Evolutionary conservation across 306 rosid genomes (phyloP).

Genomic region (Comarum palustre): DNA sequence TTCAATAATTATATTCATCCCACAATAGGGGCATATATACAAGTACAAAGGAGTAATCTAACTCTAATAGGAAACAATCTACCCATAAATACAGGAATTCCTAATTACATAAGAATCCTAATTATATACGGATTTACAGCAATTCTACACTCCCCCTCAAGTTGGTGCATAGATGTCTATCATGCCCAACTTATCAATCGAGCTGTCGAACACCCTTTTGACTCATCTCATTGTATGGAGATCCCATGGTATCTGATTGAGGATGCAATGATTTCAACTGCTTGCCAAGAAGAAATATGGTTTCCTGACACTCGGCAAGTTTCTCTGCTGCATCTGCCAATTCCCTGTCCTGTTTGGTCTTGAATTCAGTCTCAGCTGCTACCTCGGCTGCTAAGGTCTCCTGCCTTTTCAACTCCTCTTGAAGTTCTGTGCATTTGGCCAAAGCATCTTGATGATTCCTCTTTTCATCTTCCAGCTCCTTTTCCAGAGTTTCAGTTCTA

Average conservation of each 20-base stretch:
- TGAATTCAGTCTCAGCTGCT: constrained; percentile 44
- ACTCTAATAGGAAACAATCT: too few relatives aligned
- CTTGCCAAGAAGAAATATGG: constrained; percentile 88
- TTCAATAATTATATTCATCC: too few relatives aligned
- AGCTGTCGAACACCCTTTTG: constrained; percentile 53
- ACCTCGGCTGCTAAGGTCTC: constrained; percentile 40
- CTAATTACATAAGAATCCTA: too few relatives aligned
- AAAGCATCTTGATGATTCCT: constrained; percentile 61
- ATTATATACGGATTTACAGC: too few relatives aligned
- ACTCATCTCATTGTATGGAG: constrained; percentile 47
- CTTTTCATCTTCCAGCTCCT: constrained; percentile 75
- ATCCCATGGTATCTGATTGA: constrained; percentile 53
- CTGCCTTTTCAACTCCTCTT: constrained; percentile 69
- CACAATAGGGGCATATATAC: too few relatives aligned
- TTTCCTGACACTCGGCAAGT: constrained; percentile 98
- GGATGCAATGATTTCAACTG: constrained; percentile 82
- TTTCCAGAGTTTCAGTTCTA: constrained; percentile 62
- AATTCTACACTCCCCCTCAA: too few relatives aligned
- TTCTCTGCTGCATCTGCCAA: constrained; percentile 86
- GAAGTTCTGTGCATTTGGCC: constrained; percentile 63
- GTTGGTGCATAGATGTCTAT: too few relatives aligned
- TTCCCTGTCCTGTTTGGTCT: constrained; percentile 73
- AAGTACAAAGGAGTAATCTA: too few relatives aligned
- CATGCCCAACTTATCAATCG: too few relatives aligned
- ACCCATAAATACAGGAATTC: too few relatives aligned